Base-by-base conservation (phyloP, 2,329 filamentous ascomycete genomes). In the Xylaria sp. region DNA sequence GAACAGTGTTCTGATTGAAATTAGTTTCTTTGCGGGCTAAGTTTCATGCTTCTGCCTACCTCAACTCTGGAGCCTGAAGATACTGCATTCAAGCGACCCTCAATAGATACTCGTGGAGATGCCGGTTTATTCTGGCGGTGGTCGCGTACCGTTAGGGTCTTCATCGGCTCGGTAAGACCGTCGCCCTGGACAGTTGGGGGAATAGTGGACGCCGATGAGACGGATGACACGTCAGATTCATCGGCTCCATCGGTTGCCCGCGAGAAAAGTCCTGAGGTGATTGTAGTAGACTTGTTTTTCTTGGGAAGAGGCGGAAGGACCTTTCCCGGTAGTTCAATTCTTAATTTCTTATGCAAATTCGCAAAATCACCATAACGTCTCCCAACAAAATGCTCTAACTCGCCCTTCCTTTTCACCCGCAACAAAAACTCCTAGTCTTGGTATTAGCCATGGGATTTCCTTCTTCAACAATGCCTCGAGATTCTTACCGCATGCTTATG, bases 311-410 rank as follows among this genome's bases (percentile, higher is more conserved):
- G 89, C 12, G 94, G 93, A 2, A 99, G 84, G 6, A 97, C 88
- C 76, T 97, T 97, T 20, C 96, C 96, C 0, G 96, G 96, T 62
- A 98, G 85, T 80, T 99, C 96, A 13, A 90, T 88, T 41, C 92
- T 90, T 68, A 99, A 80, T 71, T 87, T 87, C 80, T 91, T 95
- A 79, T 97, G 90, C 67, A 99, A 84, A 71, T 88, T 89, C 30
- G 83, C 86, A 77, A 99, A 99, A 73, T 97, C 93, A 36, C 94
- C 93, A 78, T 97, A 99, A 72, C 95, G 87, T 67, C 94, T 89
- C 18, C 91, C 93, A 61, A 98, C 87, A 76, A 93, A 96, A 72
- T 91, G 84, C 75, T 97, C 94, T 18, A 90, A 81, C 72, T 93
- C 88, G 28, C 90, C 91, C 71, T 90, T 89, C 73, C 89, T 88